phyloP scores from a whole-genome alignment of 305 asterid genomes.

The Coffea humblotiana region DNA sequence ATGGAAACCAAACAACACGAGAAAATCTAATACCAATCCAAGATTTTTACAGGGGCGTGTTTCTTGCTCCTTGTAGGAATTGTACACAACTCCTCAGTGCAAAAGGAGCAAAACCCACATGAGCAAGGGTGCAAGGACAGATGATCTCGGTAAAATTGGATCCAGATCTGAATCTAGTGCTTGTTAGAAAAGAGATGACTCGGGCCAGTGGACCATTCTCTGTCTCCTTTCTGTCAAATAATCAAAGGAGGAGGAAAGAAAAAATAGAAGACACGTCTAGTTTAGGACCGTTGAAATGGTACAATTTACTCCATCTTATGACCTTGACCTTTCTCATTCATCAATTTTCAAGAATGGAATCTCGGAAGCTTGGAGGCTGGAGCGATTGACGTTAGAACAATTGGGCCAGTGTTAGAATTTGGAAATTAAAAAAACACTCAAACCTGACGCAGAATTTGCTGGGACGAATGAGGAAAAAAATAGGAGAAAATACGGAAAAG shows the following conservation, averaged over 20 bases:
- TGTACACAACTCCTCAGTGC: neutral
- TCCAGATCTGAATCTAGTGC: constrained; percentile 15
- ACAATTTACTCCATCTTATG: neutral
- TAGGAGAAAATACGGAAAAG: neutral
- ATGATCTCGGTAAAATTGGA: neutral
- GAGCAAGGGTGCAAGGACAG: neutral
- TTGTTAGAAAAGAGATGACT: constrained; percentile 1
- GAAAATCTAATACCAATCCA: neutral
- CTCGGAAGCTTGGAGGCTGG: neutral
- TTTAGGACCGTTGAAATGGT: neutral
- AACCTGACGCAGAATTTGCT: neutral
- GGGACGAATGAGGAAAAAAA: neutral
- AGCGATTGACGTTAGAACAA: neutral
- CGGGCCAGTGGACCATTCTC: constrained; percentile 15
- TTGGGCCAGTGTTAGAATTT: neutral
- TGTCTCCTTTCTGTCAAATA: constrained; percentile 7
- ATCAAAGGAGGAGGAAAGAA: neutral
- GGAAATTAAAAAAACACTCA: neutral
- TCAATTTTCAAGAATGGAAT: neutral
- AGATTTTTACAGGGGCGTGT: constrained; percentile 6
- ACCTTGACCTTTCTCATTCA: neutral
- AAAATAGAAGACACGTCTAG: neutral
- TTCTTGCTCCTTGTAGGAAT: neutral
- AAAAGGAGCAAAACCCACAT: constrained; percentile 1
- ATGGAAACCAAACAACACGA: neutral